phyloP scores from a whole-genome alignment of 2,329 filamentous ascomycete genomes.

The Phoma sp. region DNA sequence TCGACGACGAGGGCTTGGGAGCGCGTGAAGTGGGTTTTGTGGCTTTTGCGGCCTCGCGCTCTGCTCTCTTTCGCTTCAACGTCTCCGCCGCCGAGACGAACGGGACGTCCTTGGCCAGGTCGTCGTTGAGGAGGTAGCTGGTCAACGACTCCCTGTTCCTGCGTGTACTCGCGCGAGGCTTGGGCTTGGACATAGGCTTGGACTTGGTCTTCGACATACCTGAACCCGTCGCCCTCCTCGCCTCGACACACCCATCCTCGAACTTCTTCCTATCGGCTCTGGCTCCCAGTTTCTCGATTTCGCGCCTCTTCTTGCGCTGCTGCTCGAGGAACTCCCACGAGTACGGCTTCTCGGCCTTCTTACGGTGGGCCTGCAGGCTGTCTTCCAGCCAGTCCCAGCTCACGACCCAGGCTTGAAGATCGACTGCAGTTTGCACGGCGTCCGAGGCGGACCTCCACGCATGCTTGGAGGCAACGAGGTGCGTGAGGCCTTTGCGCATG shows the following conservation, averaged over 20 bases:
- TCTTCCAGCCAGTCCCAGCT: constrained; percentile 57
- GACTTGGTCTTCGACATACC: constrained; percentile 41
- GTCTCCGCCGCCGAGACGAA: constrained; percentile 31
- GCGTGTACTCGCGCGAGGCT: constrained; percentile 5
- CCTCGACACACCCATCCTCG: constrained; percentile 38
- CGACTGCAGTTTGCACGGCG: constrained; percentile 28
- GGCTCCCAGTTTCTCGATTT: constrained; percentile 33
- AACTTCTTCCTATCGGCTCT: constrained; percentile 38
- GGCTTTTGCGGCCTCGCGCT: constrained; percentile 23
- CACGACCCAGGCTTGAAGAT: constrained; percentile 42
- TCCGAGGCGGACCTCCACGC: constrained; percentile 62
- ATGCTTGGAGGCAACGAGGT: constrained; percentile 70
- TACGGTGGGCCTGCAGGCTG: constrained; percentile 48
- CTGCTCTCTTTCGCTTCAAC: constrained; percentile 29
- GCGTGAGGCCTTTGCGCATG: constrained; percentile 67
- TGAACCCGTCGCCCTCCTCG: constrained; percentile 39
- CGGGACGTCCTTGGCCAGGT: neutral
- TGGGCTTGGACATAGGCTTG: constrained; percentile 5
- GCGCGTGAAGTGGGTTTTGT: neutral
- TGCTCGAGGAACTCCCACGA: constrained; percentile 35
- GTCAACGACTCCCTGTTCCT: constrained; percentile 19
- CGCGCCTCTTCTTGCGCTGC: constrained; percentile 42
- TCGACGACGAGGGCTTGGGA: too few relatives aligned
- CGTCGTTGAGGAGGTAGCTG: constrained; percentile 33
- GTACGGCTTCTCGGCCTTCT: constrained; percentile 44